Base-by-base conservation (phyloP, 2,329 filamentous ascomycete species). In the Monosporascus sp. region DNA sequence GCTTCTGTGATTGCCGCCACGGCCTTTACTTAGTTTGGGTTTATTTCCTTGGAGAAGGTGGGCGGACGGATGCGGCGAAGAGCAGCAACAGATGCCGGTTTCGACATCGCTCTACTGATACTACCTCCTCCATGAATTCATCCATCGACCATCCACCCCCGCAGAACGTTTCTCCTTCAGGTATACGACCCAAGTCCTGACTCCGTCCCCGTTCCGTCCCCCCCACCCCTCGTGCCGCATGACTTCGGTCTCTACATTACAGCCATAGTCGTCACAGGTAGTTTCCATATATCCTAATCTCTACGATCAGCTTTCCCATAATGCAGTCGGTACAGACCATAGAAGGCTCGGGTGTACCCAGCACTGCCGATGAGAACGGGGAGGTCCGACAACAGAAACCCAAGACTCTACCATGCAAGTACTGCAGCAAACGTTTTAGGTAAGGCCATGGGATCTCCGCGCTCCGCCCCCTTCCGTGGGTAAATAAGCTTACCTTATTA, bases 381-480 rank as follows among this genome's bases (percentile, higher is more conserved):
- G 80, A 83, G 61, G 70, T 69, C 63, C 77, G 78, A 62, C 77
- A 79, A 59, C 79, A 81, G 66, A 84, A 84, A 62, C 81, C 81
- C 60, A 84, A 84, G 70, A 81, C 79, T 49, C 68, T 84, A 56
- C 81, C 81, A 53, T 85, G 82, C 74, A 80, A 80, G 63, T 84
- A 82, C 63, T 85, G 82, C 68, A 80, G 76, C 69, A 84, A 84
- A 64, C 75, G 77, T 57, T 85, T 85, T 68, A 78, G 81, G 81
- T 84, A 68, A 70, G 79, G 68, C 55, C 41, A 50, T 52, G 53
- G 57, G 53, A 56, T 54, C 51, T 49, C 50, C 56, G 49, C 54
- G 41, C 52, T 57, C 50, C 41, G 41, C 56, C 61, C 38, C 46
- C 55, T 58, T 57, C 54, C 54, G 60, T 63, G 63, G 61, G 63